Conservation (phyloP, 352 stramenopile species). For the Ophiocytium majus region DNA sequence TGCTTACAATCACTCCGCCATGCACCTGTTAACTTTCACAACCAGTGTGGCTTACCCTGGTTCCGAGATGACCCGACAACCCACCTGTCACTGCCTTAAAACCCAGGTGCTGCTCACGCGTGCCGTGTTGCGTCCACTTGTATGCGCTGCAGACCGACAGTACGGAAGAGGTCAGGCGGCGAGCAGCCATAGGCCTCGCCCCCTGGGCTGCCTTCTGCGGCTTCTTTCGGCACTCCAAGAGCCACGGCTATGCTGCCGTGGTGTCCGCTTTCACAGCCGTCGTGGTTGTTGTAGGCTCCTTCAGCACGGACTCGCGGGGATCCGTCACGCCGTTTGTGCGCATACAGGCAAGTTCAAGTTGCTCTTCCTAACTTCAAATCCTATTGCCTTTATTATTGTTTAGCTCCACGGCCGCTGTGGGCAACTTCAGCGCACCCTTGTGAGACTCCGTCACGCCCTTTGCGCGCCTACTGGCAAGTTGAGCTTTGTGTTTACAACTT, state of each 20-base stretch:
- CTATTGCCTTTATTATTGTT: too few species aligned
- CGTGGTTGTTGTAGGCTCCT: neutral
- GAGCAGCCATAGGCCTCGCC: neutral
- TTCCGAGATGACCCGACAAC: neutral
- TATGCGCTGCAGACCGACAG: neutral
- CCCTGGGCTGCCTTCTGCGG: neutral
- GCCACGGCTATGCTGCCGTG: neutral
- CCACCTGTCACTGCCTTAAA: neutral
- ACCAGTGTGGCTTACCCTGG: neutral
- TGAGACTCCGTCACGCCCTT: too few species aligned
- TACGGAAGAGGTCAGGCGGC: neutral
- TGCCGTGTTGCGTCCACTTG: neutral
- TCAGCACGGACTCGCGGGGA: neutral
- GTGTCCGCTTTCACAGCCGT: neutral
- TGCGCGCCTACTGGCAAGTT: too few species aligned
- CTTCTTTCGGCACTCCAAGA: constrained; percentile 9
- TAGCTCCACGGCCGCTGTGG: too few species aligned
- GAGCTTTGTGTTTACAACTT: too few species aligned
- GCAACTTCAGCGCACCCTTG: too few species aligned
- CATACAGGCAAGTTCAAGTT: neutral
- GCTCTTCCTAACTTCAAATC: too few species aligned
- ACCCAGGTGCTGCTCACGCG: neutral
- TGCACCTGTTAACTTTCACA: neutral
- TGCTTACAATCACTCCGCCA: neutral
- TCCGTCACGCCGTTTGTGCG: neutral